A percentile compares a stretch with the other conserved stretches of the same genome.
phyloP scores from a whole-genome alignment of 495 filamentous ascomycete species.

The Penicillium coprophilum region DNA sequence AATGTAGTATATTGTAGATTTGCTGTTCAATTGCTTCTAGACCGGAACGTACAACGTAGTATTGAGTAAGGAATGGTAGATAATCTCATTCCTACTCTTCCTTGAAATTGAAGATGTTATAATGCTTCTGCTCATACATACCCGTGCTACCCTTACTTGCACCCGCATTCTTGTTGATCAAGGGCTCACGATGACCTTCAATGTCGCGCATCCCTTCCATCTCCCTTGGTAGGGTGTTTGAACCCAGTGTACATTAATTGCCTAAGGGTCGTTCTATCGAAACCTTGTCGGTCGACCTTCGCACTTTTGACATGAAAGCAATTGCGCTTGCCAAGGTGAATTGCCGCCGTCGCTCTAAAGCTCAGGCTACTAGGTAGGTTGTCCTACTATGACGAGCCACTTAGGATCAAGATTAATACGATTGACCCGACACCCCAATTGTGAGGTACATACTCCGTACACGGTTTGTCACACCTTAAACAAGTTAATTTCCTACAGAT shows the following conservation, averaged over 20 bases:
- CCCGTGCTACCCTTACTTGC: conserved; percentile 29
- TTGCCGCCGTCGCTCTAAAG: background rate
- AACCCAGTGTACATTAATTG: conserved; percentile 20
- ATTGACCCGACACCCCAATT: background rate
- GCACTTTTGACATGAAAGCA: background rate
- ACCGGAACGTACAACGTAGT: conserved; percentile 19
- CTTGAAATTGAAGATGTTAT: background rate
- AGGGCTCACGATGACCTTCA: conserved; percentile 31
- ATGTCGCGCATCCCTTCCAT: conserved; percentile 35
- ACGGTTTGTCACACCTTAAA: background rate
- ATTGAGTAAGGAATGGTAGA: conserved; percentile 28
- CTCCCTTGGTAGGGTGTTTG: conserved; percentile 25
- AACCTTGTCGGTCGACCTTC: background rate
- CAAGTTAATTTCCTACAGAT: background rate
- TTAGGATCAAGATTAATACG: background rate
- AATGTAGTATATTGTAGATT: background rate
- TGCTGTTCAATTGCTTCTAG: background rate
- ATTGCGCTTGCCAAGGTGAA: background rate
- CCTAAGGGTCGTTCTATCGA: conserved; percentile 13
- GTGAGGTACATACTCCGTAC: background rate
- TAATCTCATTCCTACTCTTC: conserved; percentile 3
- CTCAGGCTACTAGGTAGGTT: no score
- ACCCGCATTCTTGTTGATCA: conserved; percentile 29
- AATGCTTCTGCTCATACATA: conserved; percentile 21
- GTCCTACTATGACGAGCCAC: background rate